Conservation (phyloP, 108 stramenopile species). For the Thalassiosira profunda region DNA sequence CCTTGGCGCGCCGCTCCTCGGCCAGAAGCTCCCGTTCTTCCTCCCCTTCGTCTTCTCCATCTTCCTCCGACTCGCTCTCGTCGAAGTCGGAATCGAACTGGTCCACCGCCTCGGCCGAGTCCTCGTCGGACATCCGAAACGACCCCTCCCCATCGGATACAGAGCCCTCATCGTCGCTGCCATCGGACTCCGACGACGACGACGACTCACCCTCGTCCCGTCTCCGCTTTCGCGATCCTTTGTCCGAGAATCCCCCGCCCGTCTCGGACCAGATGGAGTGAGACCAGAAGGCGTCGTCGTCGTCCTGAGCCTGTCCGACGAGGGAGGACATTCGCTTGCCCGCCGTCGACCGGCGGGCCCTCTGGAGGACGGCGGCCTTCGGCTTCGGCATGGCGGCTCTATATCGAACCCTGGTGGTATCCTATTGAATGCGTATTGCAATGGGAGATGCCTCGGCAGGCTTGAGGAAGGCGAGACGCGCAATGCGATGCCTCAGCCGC, state of each 20-base stretch:
- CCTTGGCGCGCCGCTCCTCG: constrained; percentile 49
- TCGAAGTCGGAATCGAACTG: constrained; percentile 92
- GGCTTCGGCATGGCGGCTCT: constrained; percentile 14
- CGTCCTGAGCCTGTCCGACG: constrained; percentile 78
- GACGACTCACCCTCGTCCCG: background rate
- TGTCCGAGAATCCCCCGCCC: constrained; percentile 59
- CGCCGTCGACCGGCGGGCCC: constrained; percentile 79
- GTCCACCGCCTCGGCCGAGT: constrained; percentile 65
- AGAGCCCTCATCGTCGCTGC: background rate
- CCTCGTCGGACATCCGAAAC: constrained; percentile 82
- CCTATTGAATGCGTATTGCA: too few relatives aligned
- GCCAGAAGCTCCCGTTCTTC: constrained; percentile 58
- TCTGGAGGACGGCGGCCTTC: constrained; percentile 59
- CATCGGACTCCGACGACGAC: constrained; percentile 5
- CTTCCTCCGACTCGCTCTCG: constrained; percentile 76
- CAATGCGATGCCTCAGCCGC: too few relatives aligned
- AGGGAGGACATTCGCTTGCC: constrained; percentile 77
- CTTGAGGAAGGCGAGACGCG: too few relatives aligned
- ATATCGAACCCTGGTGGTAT: too few relatives aligned
- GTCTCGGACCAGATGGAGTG: constrained; percentile 90
- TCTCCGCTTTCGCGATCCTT: background rate
- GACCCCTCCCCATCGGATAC: constrained; percentile 53
- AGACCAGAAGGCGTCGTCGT: constrained; percentile 88
- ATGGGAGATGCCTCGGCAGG: too few relatives aligned
- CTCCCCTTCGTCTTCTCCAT: constrained; percentile 55